Base-by-base conservation (phyloP, 345 rosid genomes). In the Pistacia vera region DNA sequence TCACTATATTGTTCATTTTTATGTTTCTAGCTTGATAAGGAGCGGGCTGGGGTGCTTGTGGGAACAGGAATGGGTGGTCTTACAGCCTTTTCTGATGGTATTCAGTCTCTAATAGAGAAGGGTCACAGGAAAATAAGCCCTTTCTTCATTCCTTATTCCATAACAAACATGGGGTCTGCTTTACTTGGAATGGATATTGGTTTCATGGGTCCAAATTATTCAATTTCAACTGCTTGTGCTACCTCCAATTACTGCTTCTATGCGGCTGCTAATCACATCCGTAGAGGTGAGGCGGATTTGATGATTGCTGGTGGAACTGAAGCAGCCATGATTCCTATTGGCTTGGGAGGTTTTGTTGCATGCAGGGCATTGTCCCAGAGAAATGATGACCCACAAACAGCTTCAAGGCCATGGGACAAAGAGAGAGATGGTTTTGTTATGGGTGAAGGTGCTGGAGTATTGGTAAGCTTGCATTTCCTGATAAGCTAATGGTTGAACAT, bases 21-120 rank as follows among this genome's bases (percentile, higher is more conserved):
- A 41, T 41, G 46, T 41, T 41, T 41, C 46, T 6, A 97, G 98
- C 86, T 97, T 60, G 90, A 94, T 78, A 92, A 91, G 83, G 85
- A 76, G 83, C 84, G 76, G 71, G 97, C 93, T 64, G 99, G 99
- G 64, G 97, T 97, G 77, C 93, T 97, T 70, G 98, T 96, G 64
- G 99, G 99, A 75, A 92, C 99, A 68, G 99, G 97, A 61, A 96
- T 96, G 99, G 99, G 99, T 71, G 98, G 98, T 61, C 87, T 96
- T 68, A 86, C 94, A 16, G 97, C 89, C 25, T 91, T 93, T 75
- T 93, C 95, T 25, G 97, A 97, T 72, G 98, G 95, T 52, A 91
- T 94, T 83, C 85, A 92, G 82, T 78, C 91, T 78, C 81, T 97
- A 20, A 88, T 94, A 70, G 98, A 97, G 87, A 94, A 81, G 78